Evolutionary conservation across 2,329 filamentous ascomycete species (phyloP).

Genomic region (Pochonia chlamydosporia): DNA sequence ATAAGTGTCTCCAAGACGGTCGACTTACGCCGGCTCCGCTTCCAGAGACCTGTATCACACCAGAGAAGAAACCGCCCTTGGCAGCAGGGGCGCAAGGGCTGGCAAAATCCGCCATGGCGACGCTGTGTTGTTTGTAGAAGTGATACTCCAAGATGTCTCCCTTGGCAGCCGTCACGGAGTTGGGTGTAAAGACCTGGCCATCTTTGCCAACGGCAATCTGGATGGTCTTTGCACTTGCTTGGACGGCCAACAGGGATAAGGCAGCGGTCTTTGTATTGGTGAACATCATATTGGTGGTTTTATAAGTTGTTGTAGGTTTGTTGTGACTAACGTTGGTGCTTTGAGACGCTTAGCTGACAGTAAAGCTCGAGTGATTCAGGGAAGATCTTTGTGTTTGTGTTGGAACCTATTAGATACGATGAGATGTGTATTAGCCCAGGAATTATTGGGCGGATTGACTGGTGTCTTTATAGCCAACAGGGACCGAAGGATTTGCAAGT

Average conservation of each 20-base stretch:
- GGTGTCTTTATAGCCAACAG: background rate
- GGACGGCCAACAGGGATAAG: constrained; percentile 12
- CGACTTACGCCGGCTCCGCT: constrained; percentile 1
- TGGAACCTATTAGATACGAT: background rate
- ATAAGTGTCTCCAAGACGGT: too few relatives aligned
- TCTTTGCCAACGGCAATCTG: constrained; percentile 37
- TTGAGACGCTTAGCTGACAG: too few relatives aligned
- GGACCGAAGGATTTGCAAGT: background rate
- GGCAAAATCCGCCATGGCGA: constrained; percentile 39
- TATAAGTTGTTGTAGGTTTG: background rate
- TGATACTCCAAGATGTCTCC: constrained; percentile 46
- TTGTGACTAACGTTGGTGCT: background rate
- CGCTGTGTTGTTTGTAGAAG: constrained; percentile 41
- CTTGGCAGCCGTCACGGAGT: constrained; percentile 28
- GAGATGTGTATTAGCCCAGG: background rate
- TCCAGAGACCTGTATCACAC: constrained; percentile 4
- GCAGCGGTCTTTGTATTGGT: constrained; percentile 6
- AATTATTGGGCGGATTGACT: background rate
- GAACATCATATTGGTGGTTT: constrained; percentile 12
- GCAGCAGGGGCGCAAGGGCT: constrained; percentile 38
- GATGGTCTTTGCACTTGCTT: constrained; percentile 20
- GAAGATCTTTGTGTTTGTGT: background rate
- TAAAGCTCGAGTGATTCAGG: background rate
- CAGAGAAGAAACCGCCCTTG: constrained; percentile 11
- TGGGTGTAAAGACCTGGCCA: constrained; percentile 31